These are phyloP conservation scores for Cutaneotrichosporon spelunceum DNA, from an alignment of 1,284 basidiomycete genomes.

Conservation along the genomic window DNA sequence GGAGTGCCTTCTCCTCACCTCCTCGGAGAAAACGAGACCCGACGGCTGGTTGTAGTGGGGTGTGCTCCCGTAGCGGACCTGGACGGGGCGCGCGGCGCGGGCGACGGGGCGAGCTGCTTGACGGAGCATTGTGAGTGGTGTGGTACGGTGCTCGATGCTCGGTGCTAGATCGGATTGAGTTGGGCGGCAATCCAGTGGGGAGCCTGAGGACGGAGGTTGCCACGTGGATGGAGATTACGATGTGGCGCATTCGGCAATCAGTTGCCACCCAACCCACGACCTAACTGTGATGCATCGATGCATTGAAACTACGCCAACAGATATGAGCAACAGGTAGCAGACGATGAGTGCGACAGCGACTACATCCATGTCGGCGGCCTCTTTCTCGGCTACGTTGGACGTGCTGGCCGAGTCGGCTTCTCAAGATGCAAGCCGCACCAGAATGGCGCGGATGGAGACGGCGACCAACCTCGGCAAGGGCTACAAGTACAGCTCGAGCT, in stretches of 20 bases:
- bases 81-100: constrained; percentile 14
- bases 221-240: background rate
- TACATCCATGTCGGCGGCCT: no score
- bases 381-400: background rate
- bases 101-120: constrained; percentile 18
- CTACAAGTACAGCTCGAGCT: constrained; percentile 36
- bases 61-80: constrained; percentile 58
- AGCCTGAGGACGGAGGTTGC: background rate
- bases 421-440: background rate
- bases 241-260: background rate
- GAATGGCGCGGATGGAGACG: constrained; percentile 7
- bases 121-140: constrained; percentile 23
- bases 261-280: background rate
- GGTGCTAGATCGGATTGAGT: background rate
- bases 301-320: background rate
- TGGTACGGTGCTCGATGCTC: background rate
- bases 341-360: no score
- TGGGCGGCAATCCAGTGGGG: background rate
- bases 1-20: constrained; percentile 66
- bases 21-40: constrained; percentile 82
- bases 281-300: background rate
- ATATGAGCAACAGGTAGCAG: no score
- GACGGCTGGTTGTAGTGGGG: constrained; percentile 83
- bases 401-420: background rate
- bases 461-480: constrained; percentile 16